Evolutionary conservation across 805 yeast genomes (phyloP), one percentile per base, ranked within the genome.

Genomic region (Ogataea nitratoaversa): DNA sequence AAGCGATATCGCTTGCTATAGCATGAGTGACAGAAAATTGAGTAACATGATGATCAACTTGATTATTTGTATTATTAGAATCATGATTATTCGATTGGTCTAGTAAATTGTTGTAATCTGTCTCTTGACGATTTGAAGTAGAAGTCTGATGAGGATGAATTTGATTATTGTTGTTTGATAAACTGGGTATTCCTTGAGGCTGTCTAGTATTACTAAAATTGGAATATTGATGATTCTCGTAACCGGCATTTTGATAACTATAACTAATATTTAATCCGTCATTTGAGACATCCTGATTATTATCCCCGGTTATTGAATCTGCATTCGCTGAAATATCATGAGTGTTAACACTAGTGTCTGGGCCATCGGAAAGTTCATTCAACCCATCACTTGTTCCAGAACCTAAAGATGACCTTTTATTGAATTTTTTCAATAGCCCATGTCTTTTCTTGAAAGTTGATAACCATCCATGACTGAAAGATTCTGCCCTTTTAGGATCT

Each of bases 401-500:
- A 9, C 6, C 13, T 27, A 5, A 6, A 13, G 14, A 27, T 27
- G 14, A 9, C 29, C 31, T 14, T n/a, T 29, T 29, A 6, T n/a
- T 29, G 31, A 29, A 29, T 29, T 16, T 29, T 16, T 29, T 29
- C 9, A 11, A 6, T 4, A 29, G 19, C 8, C 63, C 79, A 50
- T 78, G 81, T 36, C 82, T 59, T 47, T 74, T 77, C 55, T 78
- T 78, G 57, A 78, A 78, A 50, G 74, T 80, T 11, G 75, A 64
- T 32, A 78, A 57, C 84, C 84, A 78, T 8, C 84, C 84, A 54
- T 78, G 82, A 47, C 79, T 72, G 46, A 76, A 78, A 13, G 71
- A 66, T 20, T 66, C 68, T 40, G 73, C 55, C 40, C 84, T 60
- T 52, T 78, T 78, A 3, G 83, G 82, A 49, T 78, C 80, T 7